phyloP scores from a whole-genome alignment of 2,329 filamentous ascomycete species.

The Fusarium agapanthi region DNA sequence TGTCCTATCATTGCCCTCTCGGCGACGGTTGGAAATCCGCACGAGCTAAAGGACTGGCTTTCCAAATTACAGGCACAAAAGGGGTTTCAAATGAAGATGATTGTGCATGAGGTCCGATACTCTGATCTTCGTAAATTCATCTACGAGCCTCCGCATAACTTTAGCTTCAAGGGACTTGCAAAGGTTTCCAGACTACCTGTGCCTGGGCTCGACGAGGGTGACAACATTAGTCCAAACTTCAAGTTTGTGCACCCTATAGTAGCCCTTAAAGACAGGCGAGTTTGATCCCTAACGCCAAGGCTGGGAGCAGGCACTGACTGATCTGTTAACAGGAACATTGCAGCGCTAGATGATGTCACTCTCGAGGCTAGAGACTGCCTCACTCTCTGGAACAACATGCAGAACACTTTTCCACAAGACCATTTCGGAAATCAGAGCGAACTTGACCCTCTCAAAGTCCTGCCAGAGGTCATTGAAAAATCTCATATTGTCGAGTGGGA shows the following conservation, averaged over 20 bases:
- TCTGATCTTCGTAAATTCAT: conserved; percentile 80
- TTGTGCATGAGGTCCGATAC: conserved; percentile 74
- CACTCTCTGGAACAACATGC: conserved; percentile 71
- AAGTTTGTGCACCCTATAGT: conserved; percentile 73
- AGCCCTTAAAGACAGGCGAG: conserved; percentile 65
- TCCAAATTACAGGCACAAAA: conserved; percentile 68
- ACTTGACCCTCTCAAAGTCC: conserved; percentile 52
- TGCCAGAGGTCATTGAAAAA: conserved; percentile 68
- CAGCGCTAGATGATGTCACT: conserved; percentile 71
- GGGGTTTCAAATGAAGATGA: conserved; percentile 71
- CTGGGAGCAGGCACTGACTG: neutral
- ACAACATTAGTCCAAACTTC: conserved; percentile 58
- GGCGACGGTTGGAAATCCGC: conserved; percentile 80
- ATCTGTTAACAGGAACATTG: conserved; percentile 53
- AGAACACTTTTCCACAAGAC: conserved; percentile 44
- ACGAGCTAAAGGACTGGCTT: conserved; percentile 76
- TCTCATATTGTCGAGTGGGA: conserved; percentile 74
- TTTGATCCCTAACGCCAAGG: neutral
- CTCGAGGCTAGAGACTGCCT: conserved; percentile 78
- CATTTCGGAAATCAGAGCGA: neutral
- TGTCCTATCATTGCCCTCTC: conserved; percentile 83
- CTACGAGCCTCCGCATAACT: conserved; percentile 62
- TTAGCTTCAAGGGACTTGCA: conserved; percentile 53
- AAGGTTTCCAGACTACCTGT: conserved; percentile 53
- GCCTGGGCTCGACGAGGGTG: conserved; percentile 56